These are phyloP conservation scores for Didymella glomerata DNA, from an alignment of 2,329 filamentous ascomycete genomes.

Conservation along the genomic window DNA sequence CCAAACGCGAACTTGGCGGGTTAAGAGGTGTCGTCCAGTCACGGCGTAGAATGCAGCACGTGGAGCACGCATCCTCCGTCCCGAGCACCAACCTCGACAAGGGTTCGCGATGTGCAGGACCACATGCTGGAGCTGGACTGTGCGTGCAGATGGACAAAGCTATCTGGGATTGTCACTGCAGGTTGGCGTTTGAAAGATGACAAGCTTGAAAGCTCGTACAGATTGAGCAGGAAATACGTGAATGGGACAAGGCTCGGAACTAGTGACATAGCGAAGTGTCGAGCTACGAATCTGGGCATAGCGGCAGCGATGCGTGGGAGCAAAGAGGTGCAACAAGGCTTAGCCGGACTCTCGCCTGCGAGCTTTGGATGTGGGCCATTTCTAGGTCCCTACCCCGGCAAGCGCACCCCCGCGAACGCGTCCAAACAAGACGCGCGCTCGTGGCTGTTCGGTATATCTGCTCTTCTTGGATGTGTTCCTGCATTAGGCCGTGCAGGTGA, in stretches of 20 bases:
- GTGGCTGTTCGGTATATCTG: not conserved
- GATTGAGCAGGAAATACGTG: not conserved
- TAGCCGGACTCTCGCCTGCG: not conserved
- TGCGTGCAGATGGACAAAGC: conserved; percentile 12
- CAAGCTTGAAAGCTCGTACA: not conserved
- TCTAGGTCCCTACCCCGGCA: not conserved
- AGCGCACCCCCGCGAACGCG: not conserved
- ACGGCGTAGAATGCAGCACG: conserved; percentile 26
- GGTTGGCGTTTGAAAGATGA: not conserved
- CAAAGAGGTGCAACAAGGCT: not conserved
- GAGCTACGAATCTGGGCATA: not conserved
- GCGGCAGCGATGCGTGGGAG: not conserved
- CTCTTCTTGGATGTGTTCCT: conserved; percentile 7
- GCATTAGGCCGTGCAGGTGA: conserved; percentile 7
- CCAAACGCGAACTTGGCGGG: conserved; percentile 27
- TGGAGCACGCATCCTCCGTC: conserved; percentile 11
- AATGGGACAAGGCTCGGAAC: not conserved
- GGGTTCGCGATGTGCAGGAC: conserved; percentile 20
- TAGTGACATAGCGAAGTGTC: not conserved
- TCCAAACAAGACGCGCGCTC: not conserved
- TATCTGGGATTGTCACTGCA: not conserved
- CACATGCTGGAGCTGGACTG: conserved; percentile 10
- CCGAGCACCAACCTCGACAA: conserved; percentile 19
- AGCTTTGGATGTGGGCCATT: not conserved
- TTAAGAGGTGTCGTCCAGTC: conserved; percentile 30